Conservation (phyloP, 331 rosid species). For the Erythrophleum ivorense region DNA sequence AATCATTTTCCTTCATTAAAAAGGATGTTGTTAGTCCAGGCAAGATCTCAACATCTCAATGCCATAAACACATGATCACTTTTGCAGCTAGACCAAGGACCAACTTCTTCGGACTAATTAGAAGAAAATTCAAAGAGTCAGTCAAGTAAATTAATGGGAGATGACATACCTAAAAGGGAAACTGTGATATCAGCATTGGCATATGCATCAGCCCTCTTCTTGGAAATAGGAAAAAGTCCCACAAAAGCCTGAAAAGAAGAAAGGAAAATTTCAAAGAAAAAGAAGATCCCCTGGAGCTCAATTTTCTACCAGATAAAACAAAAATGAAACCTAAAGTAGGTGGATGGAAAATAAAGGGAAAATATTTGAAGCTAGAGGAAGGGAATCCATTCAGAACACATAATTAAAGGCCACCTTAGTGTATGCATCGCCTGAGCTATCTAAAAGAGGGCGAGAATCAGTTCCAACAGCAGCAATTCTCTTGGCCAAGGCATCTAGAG, state of each 20-base stretch:
- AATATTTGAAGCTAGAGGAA: background rate
- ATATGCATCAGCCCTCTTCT: constrained; percentile 29
- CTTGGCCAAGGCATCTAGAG: constrained; percentile 44
- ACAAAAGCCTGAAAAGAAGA: constrained; percentile 34
- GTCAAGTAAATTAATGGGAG: background rate
- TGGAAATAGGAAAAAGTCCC: constrained; percentile 33
- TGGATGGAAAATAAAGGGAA: background rate
- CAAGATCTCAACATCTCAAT: background rate
- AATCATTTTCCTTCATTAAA: too few relatives aligned
- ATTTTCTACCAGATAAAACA: background rate
- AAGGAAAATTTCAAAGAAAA: background rate
- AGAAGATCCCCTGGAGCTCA: background rate
- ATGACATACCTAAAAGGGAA: constrained; percentile 32
- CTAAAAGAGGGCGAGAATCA: constrained; percentile 36
- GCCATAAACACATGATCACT: background rate
- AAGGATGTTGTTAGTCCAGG: too few relatives aligned
- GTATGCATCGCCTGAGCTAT: constrained; percentile 37
- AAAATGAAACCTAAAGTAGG: background rate
- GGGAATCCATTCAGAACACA: background rate
- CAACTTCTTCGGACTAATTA: too few relatives aligned
- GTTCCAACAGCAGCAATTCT: constrained; percentile 40
- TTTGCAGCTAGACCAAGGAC: background rate
- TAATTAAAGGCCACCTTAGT: constrained; percentile 12
- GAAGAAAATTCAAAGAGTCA: background rate
- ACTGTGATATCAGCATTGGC: constrained; percentile 32